These are phyloP conservation scores for Eutypa lata DNA, from an alignment of 2,329 filamentous ascomycete species.

Conservation along the genomic window DNA sequence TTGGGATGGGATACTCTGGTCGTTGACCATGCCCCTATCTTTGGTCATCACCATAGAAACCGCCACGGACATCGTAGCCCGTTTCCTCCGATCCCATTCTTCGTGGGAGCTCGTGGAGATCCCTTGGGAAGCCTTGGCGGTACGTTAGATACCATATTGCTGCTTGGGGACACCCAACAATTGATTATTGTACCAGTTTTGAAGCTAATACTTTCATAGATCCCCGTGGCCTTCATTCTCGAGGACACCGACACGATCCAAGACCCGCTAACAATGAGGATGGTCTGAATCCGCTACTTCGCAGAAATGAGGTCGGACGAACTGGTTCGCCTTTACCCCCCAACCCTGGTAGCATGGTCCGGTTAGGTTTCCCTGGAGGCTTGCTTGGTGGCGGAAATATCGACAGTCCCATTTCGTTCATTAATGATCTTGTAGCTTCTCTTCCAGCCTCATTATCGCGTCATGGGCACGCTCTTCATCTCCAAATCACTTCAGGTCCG, in stretches of 20 bases:
- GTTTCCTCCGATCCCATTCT: constrained; percentile 47
- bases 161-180: not conserved
- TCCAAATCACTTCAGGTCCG: constrained; percentile 54
- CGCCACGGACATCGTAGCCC: constrained; percentile 54
- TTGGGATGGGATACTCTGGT: constrained; percentile 58
- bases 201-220: constrained; percentile 25
- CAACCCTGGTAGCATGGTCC: constrained; percentile 50
- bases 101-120: constrained; percentile 27
- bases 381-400: constrained; percentile 40
- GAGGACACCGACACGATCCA: constrained; percentile 50
- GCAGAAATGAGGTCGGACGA: constrained; percentile 50
- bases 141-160: constrained; percentile 15
- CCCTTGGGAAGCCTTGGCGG: constrained; percentile 21
- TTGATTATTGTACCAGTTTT: not conserved
- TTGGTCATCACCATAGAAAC: constrained; percentile 52
- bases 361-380: constrained; percentile 45
- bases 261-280: constrained; percentile 66
- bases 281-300: constrained; percentile 81
- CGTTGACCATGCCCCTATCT: constrained; percentile 40
- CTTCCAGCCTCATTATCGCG: constrained; percentile 44
- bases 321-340: constrained; percentile 47
- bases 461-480: constrained; percentile 53
- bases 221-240: constrained; percentile 38
- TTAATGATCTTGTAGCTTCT: constrained; percentile 55
- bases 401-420: constrained; percentile 51